A percentile compares a stretch with the other conserved stretches of the same genome.
Evolutionary conservation across 2,329 filamentous ascomycete species (phyloP).

Genomic region (Phyllosticta paracitricarpa): DNA sequence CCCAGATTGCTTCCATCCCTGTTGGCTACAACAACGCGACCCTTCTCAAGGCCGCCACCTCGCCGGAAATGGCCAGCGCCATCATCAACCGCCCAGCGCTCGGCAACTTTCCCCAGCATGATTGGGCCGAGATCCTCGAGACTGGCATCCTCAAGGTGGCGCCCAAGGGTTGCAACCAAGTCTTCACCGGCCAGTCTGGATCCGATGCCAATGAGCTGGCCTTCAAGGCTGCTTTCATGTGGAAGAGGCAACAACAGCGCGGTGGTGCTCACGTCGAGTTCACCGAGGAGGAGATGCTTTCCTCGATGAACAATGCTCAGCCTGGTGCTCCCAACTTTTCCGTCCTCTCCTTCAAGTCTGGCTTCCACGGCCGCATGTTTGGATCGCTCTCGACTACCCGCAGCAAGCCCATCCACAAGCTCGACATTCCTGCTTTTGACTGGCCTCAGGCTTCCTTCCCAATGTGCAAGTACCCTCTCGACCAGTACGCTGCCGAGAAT

Average conservation of each 20-base stretch:
- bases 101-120: constrained; percentile 79
- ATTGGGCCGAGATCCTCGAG: constrained; percentile 73
- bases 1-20: constrained; percentile 87
- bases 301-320: constrained; percentile 64
- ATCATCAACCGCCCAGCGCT: constrained; percentile 83
- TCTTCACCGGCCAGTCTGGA: constrained; percentile 82
- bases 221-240: constrained; percentile 95
- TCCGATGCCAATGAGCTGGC: constrained; percentile 92
- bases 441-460: constrained; percentile 91
- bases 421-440: constrained; percentile 90
- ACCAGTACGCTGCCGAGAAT: constrained; percentile 71
- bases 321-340: constrained; percentile 72
- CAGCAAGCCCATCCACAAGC: constrained; percentile 88
- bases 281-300: constrained; percentile 62
- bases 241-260: constrained; percentile 69
- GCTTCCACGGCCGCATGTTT: constrained; percentile 85
- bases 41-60: constrained; percentile 59
- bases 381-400: constrained; percentile 80
- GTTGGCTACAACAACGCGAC: constrained; percentile 85
- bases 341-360: constrained; percentile 80
- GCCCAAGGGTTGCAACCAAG: constrained; percentile 73
- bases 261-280: constrained; percentile 71
- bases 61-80: constrained; percentile 67
- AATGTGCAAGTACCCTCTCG: constrained; percentile 73
- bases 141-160: constrained; percentile 73